A percentile compares a stretch with the other conserved stretches of the same genome.
Evolutionary conservation across 2,329 filamentous ascomycete genomes (phyloP).

Genomic region (Phaeomoniella chlamydospora): DNA sequence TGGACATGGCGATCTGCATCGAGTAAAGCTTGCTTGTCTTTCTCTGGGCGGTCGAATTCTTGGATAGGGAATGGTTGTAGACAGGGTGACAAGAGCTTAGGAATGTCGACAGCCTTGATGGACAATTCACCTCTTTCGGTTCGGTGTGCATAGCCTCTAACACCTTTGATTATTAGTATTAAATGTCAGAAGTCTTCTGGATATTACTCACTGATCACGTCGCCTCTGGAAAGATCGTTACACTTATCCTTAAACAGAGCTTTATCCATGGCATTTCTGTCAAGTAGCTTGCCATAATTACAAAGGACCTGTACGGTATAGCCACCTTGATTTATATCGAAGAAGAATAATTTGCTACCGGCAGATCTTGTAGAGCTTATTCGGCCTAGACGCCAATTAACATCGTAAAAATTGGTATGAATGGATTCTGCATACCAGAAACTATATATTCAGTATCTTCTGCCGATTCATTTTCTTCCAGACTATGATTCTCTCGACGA

Average conservation of each 20-base stretch:
- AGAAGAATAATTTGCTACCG: constrained; percentile 68
- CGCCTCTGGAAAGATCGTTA: constrained; percentile 35
- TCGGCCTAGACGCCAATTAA: constrained; percentile 47
- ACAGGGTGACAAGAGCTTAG: constrained; percentile 60
- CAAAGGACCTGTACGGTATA: constrained; percentile 62
- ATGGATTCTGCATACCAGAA: not conserved
- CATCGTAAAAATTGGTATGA: not conserved
- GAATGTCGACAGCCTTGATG: constrained; percentile 52
- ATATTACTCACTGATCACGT: constrained; percentile 71
- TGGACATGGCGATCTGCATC: constrained; percentile 69
- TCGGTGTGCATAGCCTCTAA: constrained; percentile 55
- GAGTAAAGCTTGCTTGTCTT: constrained; percentile 19
- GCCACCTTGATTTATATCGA: constrained; percentile 64
- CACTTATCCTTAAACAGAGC: constrained; percentile 25
- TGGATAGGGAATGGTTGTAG: constrained; percentile 64
- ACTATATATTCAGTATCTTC: constrained; percentile 8
- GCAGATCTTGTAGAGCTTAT: constrained; percentile 56
- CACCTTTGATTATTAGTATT: constrained; percentile 29
- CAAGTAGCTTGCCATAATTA: constrained; percentile 41
- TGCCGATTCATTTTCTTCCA: constrained; percentile 21
- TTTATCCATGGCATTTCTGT: constrained; percentile 19
- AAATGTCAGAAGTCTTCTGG: not conserved
- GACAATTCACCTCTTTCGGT: constrained; percentile 65
- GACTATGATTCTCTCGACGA: constrained; percentile 4
- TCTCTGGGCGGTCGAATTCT: constrained; percentile 8